A percentile compares a stretch with the other conserved stretches of the same genome.
Conservation (phyloP, 345 rosid species). For the Microthlaspi erraticum region DNA sequence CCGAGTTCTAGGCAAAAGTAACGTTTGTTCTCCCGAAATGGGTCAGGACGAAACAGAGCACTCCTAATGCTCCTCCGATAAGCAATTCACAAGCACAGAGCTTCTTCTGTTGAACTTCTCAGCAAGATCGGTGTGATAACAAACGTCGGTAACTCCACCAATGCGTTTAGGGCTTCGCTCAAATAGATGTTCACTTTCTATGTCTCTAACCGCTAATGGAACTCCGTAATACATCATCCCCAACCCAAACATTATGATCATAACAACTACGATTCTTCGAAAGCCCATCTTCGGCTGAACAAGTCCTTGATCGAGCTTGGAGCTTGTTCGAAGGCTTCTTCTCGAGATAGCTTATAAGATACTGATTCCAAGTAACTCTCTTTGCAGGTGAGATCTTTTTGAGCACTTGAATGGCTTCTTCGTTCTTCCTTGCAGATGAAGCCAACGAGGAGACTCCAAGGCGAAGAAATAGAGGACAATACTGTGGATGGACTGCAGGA, state of each 20-base stretch:
- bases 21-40: background rate
- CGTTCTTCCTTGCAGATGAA: constrained; percentile 49
- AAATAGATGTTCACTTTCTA: constrained; percentile 49
- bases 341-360: constrained; percentile 18
- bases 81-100: constrained; percentile 40
- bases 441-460: constrained; percentile 65
- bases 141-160: constrained; percentile 47
- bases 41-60: background rate
- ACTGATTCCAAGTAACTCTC: constrained; percentile 24
- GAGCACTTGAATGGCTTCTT: constrained; percentile 57
- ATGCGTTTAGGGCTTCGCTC: constrained; percentile 47
- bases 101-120: constrained; percentile 42
- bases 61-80: constrained; percentile 11
- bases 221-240: constrained; percentile 53
- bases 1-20: constrained; percentile 9
- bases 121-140: constrained; percentile 43
- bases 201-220: constrained; percentile 51
- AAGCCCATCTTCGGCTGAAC: constrained; percentile 44
- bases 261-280: constrained; percentile 35
- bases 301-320: constrained; percentile 36
- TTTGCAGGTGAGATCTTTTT: constrained; percentile 44
- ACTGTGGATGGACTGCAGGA: constrained; percentile 46
- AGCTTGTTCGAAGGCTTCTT: constrained; percentile 16
- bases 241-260: constrained; percentile 51
- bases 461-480: constrained; percentile 41